Evolutionary conservation across 1,139 yeast species (phyloP), one percentile per base, ranked within the genome.

Genomic region (Protomyces arabidopsidicola): DNA sequence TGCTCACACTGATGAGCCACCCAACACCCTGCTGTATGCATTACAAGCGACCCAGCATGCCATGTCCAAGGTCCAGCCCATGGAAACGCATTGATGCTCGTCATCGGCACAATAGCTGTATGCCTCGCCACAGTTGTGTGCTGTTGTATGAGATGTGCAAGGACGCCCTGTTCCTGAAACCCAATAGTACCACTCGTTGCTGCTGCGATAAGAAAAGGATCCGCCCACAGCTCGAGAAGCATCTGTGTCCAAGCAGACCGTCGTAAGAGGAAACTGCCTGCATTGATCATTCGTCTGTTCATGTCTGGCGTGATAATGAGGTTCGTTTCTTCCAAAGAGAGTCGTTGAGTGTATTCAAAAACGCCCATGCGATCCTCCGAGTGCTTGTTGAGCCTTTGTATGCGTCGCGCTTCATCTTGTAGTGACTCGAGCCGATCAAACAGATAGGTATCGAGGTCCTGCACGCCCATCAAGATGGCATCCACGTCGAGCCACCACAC

Each of bases 211-310:
- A 64, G 42, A n/a, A 6, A 53, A 3, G 69, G 71, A 51, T 70
- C 72, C 52, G 65, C 69, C 73, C 75, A 72, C 24, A 67, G 35
- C 27, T 72, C 70, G 18, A 72, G 63, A 27, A 71, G 64, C 58
- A 63, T 35, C 36, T 60, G 60, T 22, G 72, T 67, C 65, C 69
- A 69, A 14, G 64, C 68, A 3, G 75, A 70, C 34, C 75, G 70
- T 22, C 74, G 66, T 45, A 76, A 45, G 64, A 76, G 70, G 60
- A 76, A 72, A 2, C 77, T 74, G 6, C 79, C 78, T 1, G 78
- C 75, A 57, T 75, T 76, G 36, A 76, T 63, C 48, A 42, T 18
- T 10, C 24, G 20, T 4, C 76, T 75, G 45, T 71, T 64, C 22
- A 54, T 58, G 62, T 71, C 73, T 51, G 70, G 71, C 8, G 69